Evolutionary conservation across 1,284 basidiomycete species (phyloP), one percentile per base, ranked within the genome.

Genomic region (Pascua sp.): DNA sequence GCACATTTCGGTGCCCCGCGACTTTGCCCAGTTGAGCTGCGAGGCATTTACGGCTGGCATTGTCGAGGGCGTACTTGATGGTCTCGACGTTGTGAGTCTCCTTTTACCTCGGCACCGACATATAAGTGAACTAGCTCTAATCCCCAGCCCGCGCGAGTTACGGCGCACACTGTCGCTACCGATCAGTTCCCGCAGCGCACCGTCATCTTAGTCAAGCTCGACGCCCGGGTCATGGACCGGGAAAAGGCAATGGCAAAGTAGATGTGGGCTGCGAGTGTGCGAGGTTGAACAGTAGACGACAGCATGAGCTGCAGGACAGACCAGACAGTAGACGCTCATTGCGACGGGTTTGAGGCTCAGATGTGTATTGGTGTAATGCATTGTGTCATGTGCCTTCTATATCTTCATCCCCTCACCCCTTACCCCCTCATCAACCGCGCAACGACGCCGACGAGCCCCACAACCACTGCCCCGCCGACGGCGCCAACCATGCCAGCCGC

Each of bases 11-110:
- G 88, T 98, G 24, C 96, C 95, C 8, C 87, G 86, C 66, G 96
- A 98, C 70, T 88, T 98, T 85, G 88, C 86, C 62, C 88, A 91
- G 68, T 82, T 99, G 42, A 93, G 89, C 68, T 97, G 94, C 70
- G 97, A 94, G 41, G 97, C 95, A 1, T 90, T 96, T 72, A 93
- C 93, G 0, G 95, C 95, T 7, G 95, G 96, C 0, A 88, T 98
- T 55, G 93, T 99, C 5, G 96, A 99, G 78, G 95, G 93, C 8
- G 91, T 97, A 4, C 81, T 98, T 57, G 95, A 99, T 72, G 94
- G 93, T 0, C 81, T 97, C 17, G 91, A 93, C 55, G 93, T 98
- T 65, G 94, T 97, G 71, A 76, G 93, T 10, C 2, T 15, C n/a
- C n/a, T n/a, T n/a, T n/a, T n/a, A n/a, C n/a, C n/a, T 36, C 42